These are phyloP conservation scores for Gaeumannomyces tritici DNA, from an alignment of 2,329 filamentous ascomycete species.

Conservation along the genomic window DNA sequence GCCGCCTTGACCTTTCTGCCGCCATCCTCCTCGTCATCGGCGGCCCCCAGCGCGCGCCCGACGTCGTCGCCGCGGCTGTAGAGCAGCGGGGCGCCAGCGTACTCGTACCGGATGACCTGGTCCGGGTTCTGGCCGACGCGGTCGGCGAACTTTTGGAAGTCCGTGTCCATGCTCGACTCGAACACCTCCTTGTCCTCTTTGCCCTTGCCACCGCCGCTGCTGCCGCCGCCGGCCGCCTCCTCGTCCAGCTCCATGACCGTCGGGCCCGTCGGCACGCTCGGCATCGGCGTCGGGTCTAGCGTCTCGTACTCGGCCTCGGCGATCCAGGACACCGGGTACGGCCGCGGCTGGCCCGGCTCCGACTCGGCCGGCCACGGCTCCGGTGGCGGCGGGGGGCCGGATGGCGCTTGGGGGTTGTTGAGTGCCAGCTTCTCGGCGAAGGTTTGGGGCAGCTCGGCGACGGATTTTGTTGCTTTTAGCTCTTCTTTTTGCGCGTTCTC, in stretches of 20 bases:
- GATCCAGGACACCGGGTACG: conserved; percentile 71
- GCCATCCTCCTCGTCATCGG: conserved; percentile 10
- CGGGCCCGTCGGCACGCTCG: conserved; percentile 35
- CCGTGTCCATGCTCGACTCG: conserved; percentile 64
- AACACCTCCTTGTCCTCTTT: conserved; percentile 63
- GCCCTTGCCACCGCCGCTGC: conserved; percentile 17
- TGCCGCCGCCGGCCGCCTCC: conserved; percentile 18
- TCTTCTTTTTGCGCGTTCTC: conserved; percentile 25
- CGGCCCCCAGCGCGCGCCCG: conserved; percentile 47
- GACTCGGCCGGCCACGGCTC: conserved; percentile 69
- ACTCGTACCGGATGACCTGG: conserved; percentile 75
- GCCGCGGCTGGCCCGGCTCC: conserved; percentile 42
- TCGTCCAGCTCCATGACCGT: conserved; percentile 38
- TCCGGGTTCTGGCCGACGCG: conserved; percentile 71
- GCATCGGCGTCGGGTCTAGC: conserved; percentile 51
- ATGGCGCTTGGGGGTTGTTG: conserved; percentile 42
- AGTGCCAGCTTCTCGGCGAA: conserved; percentile 71
- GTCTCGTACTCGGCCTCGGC: conserved; percentile 88
- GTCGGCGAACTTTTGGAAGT: conserved; percentile 74
- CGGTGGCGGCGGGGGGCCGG: conserved; percentile 28
- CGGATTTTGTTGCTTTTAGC: conserved; percentile 14
- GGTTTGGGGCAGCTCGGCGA: conserved; percentile 40
- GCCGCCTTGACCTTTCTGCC: conserved; percentile 16
- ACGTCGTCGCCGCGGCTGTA: conserved; percentile 72
- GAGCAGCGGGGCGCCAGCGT: conserved; percentile 61